Percentiles rank a stretch among this genome's conserved stretches.
Evolutionary conservation across 352 stramenopile genomes (phyloP).

Genomic region (Halophytophthora batemanensis): DNA sequence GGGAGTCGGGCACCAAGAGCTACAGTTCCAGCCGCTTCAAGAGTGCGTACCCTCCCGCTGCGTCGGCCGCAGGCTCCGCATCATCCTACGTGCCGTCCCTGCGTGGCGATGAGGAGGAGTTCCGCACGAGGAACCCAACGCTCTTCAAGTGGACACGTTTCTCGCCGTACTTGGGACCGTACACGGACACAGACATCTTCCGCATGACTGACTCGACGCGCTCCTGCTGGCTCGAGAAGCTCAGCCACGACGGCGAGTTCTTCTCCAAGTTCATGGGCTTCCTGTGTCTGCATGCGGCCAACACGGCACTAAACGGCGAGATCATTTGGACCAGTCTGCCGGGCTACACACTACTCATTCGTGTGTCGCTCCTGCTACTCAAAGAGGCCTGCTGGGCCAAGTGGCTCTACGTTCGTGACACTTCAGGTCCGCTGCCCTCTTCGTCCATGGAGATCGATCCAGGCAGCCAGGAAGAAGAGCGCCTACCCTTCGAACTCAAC

Average conservation of each 20-base stretch:
- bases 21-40: conserved; percentile 28
- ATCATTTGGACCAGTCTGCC: conserved; percentile 53
- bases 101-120: conserved; percentile 39
- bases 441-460: conserved; percentile 30
- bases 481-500: conserved; percentile 44
- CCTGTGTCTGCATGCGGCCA: conserved; percentile 47
- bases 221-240: conserved; percentile 46
- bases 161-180: conserved; percentile 49
- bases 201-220: conserved; percentile 35
- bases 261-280: conserved; percentile 70
- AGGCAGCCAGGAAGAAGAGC: conserved; percentile 26
- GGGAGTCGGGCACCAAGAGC: conserved; percentile 19
- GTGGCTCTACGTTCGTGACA: conserved; percentile 53
- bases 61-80: not conserved
- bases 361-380: conserved; percentile 51
- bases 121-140: conserved; percentile 50
- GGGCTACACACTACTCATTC: conserved; percentile 60
- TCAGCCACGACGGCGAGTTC: conserved; percentile 70
- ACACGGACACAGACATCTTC: conserved; percentile 60
- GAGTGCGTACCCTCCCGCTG: conserved; percentile 12
- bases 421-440: conserved; percentile 27
- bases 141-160: conserved; percentile 62
- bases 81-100: conserved; percentile 20
- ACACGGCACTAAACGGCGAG: conserved; percentile 28
- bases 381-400: conserved; percentile 70